Percentiles rank a stretch among this genome's conserved stretches.
These are phyloP conservation scores for Phanerochaete carnosa DNA, from an alignment of 768 basidiomycete genomes.

Conservation along the genomic window DNA sequence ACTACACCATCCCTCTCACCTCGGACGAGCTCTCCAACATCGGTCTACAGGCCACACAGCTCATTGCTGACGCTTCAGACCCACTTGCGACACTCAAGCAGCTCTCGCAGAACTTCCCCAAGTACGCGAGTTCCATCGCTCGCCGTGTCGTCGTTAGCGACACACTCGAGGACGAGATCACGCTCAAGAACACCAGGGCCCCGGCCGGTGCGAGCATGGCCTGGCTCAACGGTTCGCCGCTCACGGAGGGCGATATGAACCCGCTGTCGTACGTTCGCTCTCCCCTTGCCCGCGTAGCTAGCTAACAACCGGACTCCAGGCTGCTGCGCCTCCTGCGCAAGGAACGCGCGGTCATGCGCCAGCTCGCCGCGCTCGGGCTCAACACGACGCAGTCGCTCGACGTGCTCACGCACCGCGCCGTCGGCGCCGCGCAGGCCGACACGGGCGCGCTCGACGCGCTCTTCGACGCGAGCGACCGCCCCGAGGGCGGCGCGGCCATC, in stretches of 20 bases:
- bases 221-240: constrained; percentile 77
- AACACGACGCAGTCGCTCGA: constrained; percentile 64
- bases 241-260: constrained; percentile 63
- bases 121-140: constrained; percentile 71
- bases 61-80: constrained; percentile 58
- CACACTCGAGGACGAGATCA: constrained; percentile 52
- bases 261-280: constrained; percentile 53
- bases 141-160: constrained; percentile 59
- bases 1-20: constrained; percentile 20
- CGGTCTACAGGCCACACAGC: constrained; percentile 70
- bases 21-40: constrained; percentile 50
- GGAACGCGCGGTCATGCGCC: constrained; percentile 61
- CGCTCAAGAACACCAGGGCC: constrained; percentile 50
- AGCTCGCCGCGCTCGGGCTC: constrained; percentile 62
- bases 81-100: constrained; percentile 57
- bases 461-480: constrained; percentile 88
- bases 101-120: constrained; percentile 87
- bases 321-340: constrained; percentile 69
- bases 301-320: constrained; percentile 27
- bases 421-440: constrained; percentile 50
- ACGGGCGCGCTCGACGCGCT: constrained; percentile 59
- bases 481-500: constrained; percentile 72
- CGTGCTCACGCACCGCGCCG: constrained; percentile 61
- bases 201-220: constrained; percentile 52
- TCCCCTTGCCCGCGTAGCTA: not conserved